Evolutionary conservation across 73 alveolate genomes (phyloP).

Genomic region (Uronychia setigera): DNA sequence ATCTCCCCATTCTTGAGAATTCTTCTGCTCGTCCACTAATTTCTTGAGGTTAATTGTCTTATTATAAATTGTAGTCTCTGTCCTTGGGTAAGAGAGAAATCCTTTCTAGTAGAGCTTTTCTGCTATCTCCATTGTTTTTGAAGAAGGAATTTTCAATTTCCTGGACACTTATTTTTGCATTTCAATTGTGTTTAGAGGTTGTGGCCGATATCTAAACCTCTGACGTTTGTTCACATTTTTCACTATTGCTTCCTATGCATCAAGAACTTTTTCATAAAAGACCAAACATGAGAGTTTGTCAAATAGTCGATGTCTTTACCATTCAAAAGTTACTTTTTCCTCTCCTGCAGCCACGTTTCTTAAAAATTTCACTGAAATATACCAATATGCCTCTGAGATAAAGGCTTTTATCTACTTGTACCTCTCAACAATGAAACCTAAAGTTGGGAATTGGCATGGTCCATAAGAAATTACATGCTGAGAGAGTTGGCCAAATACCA

Average conservation of each 20-base stretch:
- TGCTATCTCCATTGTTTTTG: constrained; percentile 93
- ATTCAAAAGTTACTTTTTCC: constrained; percentile 51
- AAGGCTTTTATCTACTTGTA: constrained; percentile 82
- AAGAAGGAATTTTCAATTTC: constrained; percentile 81
- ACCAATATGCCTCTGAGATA: constrained; percentile 92
- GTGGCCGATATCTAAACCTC: constrained; percentile 54
- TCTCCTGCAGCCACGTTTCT: constrained; percentile 61
- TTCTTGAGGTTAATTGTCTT: constrained; percentile 64
- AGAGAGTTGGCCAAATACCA: constrained; percentile 42
- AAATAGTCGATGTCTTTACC: constrained; percentile 81
- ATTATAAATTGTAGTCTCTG: constrained; percentile 94
- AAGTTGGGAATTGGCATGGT: constrained; percentile 99
- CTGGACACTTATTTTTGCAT: constrained; percentile 86
- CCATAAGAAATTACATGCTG: constrained; percentile 91
- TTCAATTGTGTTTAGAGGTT: constrained; percentile 94
- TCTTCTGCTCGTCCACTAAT: constrained; percentile 26
- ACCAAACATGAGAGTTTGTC: constrained; percentile 59
- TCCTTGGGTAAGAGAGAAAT: constrained; percentile 96
- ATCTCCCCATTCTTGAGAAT: constrained; percentile 78
- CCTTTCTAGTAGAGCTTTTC: constrained; percentile 97
- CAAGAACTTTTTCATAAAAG: constrained; percentile 56
- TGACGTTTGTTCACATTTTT: constrained; percentile 17
- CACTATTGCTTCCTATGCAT: constrained; percentile 4
- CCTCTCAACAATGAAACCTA: constrained; percentile 97
- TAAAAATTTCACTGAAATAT: constrained; percentile 66